phyloP scores from a whole-genome alignment of 1,139 yeast genomes.

The Geotrichum carabidarum region DNA sequence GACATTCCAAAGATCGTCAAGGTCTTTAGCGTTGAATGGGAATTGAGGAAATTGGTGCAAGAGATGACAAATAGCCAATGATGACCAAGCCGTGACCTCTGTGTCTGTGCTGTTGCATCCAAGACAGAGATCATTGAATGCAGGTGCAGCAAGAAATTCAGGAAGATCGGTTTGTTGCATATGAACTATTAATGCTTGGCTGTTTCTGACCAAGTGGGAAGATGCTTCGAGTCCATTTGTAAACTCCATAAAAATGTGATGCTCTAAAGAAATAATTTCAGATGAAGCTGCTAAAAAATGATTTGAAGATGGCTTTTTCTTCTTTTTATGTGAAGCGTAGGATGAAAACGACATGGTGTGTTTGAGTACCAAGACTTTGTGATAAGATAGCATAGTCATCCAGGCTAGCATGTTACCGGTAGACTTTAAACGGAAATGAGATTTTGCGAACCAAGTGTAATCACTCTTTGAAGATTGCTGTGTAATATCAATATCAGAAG shows the following conservation, averaged over 20 bases:
- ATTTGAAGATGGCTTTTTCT: neutral
- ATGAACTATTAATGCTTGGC: constrained; percentile 9
- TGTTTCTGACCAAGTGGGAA: neutral
- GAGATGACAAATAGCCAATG: constrained; percentile 6
- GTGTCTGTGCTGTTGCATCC: neutral
- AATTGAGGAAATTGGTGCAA: neutral
- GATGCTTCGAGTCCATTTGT: neutral
- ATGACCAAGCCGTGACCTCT: constrained; percentile 13
- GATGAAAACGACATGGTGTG: constrained; percentile 4
- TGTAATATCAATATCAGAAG: constrained; percentile 14
- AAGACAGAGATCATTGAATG: constrained; percentile 1
- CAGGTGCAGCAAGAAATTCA: neutral
- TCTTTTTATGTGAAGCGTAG: neutral
- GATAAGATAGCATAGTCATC: constrained; percentile 12
- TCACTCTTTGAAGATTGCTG: neutral
- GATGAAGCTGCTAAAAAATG: neutral
- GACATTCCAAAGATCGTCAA: constrained; percentile 15
- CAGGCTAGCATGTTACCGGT: constrained; percentile 10
- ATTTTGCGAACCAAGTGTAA: constrained; percentile 3
- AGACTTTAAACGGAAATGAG: constrained; percentile 10
- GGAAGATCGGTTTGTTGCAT: constrained; percentile 9
- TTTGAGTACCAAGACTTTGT: constrained; percentile 5
- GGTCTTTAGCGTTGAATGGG: neutral
- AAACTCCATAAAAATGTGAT: constrained; percentile 6
- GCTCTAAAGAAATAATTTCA: neutral